A percentile compares a stretch with the other conserved stretches of the same genome.
These are phyloP conservation scores for Aspergillus candidus DNA, from an alignment of 2,329 filamentous ascomycete species.

Conservation along the genomic window DNA sequence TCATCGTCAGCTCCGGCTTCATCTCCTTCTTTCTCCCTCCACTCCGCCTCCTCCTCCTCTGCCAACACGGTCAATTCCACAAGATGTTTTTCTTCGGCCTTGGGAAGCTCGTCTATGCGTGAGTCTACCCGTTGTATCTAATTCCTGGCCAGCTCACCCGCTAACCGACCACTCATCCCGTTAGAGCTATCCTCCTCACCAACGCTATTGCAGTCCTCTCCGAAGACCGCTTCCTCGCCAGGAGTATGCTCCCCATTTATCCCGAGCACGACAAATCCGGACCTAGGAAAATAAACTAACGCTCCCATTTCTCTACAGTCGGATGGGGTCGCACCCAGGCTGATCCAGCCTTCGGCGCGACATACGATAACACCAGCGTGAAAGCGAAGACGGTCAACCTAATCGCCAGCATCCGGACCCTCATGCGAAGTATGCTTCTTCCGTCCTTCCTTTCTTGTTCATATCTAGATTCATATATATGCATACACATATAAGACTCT, in stretches of 20 bases:
- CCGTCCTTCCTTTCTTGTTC: background rate
- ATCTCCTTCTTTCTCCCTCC: conserved; percentile 13
- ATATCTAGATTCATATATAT: background rate
- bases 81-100: conserved; percentile 66
- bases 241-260: conserved; percentile 48
- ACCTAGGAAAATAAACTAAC: conserved; percentile 7
- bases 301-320: conserved; percentile 46
- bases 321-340: conserved; percentile 62
- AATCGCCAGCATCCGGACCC: conserved; percentile 80
- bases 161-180: conserved; percentile 4
- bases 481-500: background rate
- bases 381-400: conserved; percentile 84
- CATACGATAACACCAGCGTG: conserved; percentile 66
- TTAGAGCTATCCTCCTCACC: conserved; percentile 77
- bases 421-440: conserved; percentile 75
- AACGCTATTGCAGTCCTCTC: conserved; percentile 92
- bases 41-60: conserved; percentile 1
- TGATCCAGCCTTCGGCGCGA: conserved; percentile 73
- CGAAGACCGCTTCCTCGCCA: conserved; percentile 86
- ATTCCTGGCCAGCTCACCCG: background rate
- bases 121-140: background rate
- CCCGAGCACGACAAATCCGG: background rate
- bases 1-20: no score
- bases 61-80: conserved; percentile 6
- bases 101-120: conserved; percentile 65